A percentile compares a stretch with the other conserved stretches of the same genome.
Evolutionary conservation across 2,329 filamentous ascomycete genomes (phyloP).

Genomic region (Gaeumannomyces tritici): DNA sequence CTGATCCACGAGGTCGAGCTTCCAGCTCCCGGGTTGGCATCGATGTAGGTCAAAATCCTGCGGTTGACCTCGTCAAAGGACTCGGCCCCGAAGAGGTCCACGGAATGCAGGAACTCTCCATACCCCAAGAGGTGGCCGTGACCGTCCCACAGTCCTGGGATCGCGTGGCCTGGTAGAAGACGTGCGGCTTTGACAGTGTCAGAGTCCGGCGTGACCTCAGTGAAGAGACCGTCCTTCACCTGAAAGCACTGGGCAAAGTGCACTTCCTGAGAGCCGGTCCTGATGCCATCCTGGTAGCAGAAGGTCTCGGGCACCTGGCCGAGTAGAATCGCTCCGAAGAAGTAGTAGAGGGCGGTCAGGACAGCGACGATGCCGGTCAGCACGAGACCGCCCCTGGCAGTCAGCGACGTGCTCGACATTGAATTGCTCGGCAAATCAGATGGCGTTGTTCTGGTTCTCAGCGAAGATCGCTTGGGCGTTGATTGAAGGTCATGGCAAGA

Average conservation of each 20-base stretch:
- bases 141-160: constrained; percentile 62
- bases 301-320: constrained; percentile 16
- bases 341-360: not conserved
- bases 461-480: not conserved
- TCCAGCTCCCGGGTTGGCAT: constrained; percentile 38
- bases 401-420: not conserved
- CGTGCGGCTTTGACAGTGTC: constrained; percentile 16
- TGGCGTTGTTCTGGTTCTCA: not conserved
- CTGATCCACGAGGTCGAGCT: constrained; percentile 50
- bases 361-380: not conserved
- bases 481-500: not conserved
- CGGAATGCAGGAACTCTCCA: constrained; percentile 56
- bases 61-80: constrained; percentile 43
- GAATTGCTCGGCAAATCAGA: not conserved
- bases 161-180: constrained; percentile 39
- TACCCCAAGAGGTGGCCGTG: constrained; percentile 60
- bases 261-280: constrained; percentile 26
- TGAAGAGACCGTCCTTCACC: constrained; percentile 41
- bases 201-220: constrained; percentile 26
- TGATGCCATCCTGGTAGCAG: constrained; percentile 33
- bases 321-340: not conserved
- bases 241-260: constrained; percentile 44
- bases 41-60: constrained; percentile 42
- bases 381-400: not conserved
- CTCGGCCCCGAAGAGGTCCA: constrained; percentile 50